phyloP scores from a whole-genome alignment of 192 early-diverging fungal genomes.

The Gaertneriomyces sp. region DNA sequence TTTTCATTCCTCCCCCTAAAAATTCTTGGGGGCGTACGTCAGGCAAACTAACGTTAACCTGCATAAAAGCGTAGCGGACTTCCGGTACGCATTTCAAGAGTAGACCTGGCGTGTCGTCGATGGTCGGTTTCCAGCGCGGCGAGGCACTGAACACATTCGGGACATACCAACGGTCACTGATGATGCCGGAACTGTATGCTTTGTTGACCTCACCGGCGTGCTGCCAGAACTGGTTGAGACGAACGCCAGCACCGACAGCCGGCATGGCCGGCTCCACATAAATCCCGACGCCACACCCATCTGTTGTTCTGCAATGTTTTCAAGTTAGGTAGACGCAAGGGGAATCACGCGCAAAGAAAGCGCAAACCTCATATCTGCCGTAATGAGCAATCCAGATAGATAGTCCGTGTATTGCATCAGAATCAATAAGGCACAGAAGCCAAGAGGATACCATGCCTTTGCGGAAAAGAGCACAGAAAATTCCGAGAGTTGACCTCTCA shows the following conservation, averaged over 20 bases:
- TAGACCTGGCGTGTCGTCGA: constrained; percentile 7
- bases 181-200: neutral
- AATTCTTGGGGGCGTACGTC: constrained; percentile 1
- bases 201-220: constrained; percentile 6
- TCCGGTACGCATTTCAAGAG: neutral
- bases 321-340: neutral
- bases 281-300: neutral
- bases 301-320: neutral
- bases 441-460: neutral
- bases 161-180: constrained; percentile 2
- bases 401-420: neutral
- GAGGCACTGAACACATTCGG: constrained; percentile 5
- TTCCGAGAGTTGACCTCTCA: neutral
- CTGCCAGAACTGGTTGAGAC: neutral
- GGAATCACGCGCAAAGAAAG: neutral
- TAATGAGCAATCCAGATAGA: neutral
- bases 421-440: neutral
- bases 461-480: neutral
- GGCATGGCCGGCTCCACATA: constrained; percentile 7
- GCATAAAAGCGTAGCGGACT: neutral
- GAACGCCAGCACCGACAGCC: neutral
- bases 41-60: neutral
- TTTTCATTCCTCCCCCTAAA: neutral
- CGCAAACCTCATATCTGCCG: neutral
- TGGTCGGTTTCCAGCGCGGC: neutral